These are phyloP conservation scores for Monosporascus sp. DNA, from an alignment of 2,329 filamentous ascomycete genomes.

Conservation along the genomic window DNA sequence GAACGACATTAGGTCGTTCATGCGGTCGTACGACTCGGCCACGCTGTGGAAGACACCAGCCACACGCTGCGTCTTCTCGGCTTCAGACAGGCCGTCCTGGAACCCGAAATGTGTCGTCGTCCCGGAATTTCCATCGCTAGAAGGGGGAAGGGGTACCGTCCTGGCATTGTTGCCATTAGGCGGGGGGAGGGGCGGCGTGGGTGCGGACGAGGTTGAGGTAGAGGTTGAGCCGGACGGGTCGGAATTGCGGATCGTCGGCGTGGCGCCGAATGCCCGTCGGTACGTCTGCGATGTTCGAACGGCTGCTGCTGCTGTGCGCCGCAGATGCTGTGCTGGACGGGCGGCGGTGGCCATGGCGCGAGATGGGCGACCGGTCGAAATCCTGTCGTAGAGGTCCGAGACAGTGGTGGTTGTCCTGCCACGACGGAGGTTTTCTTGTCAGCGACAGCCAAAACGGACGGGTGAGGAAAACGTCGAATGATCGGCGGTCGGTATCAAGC, in stretches of 20 bases:
- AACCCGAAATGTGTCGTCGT: conserved; percentile 93
- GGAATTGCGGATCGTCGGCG: conserved; percentile 12
- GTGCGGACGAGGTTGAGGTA: conserved; percentile 4
- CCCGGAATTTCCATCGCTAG: conserved; percentile 10
- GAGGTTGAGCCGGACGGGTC: conserved; percentile 11
- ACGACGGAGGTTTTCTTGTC: neutral
- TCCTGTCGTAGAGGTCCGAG: neutral
- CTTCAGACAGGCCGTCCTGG: conserved; percentile 69
- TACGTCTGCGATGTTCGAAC: neutral
- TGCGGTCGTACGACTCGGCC: conserved; percentile 88
- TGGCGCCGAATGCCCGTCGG: conserved; percentile 16
- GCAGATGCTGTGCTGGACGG: neutral
- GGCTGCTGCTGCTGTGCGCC: neutral
- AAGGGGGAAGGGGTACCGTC: conserved; percentile 50
- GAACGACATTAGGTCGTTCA: conserved; percentile 99
- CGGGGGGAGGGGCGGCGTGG: conserved; percentile 7
- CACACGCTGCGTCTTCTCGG: conserved; percentile 67
- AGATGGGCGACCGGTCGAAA: neutral
- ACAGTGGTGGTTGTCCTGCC: neutral
- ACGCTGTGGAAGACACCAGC: conserved; percentile 92
- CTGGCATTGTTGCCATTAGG: conserved; percentile 6
- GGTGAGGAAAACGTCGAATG: neutral
- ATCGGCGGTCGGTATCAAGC: neutral
- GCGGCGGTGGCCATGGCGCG: conserved; percentile 1
- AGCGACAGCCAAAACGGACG: neutral